Evolutionary conservation across 2,329 filamentous ascomycete species (phyloP), one percentile per base, ranked within the genome.

Genomic region (Fusarium drepaniforme): DNA sequence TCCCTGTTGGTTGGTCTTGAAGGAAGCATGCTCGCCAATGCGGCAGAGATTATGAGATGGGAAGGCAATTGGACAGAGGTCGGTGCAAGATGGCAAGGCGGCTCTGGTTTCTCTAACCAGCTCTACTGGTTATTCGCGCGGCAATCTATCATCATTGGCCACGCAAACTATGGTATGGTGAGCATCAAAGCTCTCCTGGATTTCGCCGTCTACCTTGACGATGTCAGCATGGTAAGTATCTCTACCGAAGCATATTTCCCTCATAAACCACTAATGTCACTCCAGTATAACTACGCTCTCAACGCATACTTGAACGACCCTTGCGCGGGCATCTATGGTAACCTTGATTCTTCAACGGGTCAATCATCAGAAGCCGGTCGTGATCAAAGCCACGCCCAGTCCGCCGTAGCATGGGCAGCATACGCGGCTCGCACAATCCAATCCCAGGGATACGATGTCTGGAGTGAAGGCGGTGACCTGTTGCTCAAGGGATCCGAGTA

Each of bases 1-100:
- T 83, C 83, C 1, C 80, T 85, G 3, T 70, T 85, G 7, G 73
- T 85, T 8, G 83, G 81, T 1, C 72, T 85, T 0, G 83, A 86
- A 11, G 84, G 84, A 1, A 81, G 82, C 25, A 44, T 85, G 18
- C 80, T 86, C 11, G 83, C 80, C 23, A 86, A 86, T 38, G 84
- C 84, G 0, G 85, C 83, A 1, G 84, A 86, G 74, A 85, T 86
- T 35, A 84, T 86, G 83, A 81, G 84, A 35, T 85, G 83, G 82
- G 84, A 86, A 68, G 84, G 83, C 9, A 76, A 77, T 25, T 86
- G 84, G 84, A 75, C 75, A 0, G 84, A 86, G 66, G 33, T 70
- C 3, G 82, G 83, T 3, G 79, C 82, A 0, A 75, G 65, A n/a
- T 80, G 75, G 75, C 70, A 76, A n/a, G 84, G 84, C 3, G 80